phyloP scores from a whole-genome alignment of 2,329 filamentous ascomycete species.

The Fusarium sp. region DNA sequence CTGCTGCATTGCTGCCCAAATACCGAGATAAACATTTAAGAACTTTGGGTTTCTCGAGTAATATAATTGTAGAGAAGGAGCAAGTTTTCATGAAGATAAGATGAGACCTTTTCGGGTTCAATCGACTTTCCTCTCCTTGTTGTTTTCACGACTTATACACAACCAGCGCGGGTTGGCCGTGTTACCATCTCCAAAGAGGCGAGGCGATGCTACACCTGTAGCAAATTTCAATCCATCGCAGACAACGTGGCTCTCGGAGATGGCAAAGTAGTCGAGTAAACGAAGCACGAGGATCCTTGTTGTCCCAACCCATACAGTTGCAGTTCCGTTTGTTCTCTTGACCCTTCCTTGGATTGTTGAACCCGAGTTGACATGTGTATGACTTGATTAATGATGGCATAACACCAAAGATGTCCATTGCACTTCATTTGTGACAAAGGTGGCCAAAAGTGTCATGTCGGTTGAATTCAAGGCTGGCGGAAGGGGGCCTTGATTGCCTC shows the following conservation, averaged over 20 bases:
- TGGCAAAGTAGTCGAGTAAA: conserved; percentile 1
- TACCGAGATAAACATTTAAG: neutral
- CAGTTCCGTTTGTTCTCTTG: conserved; percentile 18
- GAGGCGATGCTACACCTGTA: conserved; percentile 16
- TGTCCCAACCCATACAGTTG: conserved; percentile 4
- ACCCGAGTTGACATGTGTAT: conserved; percentile 26
- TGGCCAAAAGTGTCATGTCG: neutral
- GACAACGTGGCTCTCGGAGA: conserved; percentile 5
- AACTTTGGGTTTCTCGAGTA: neutral
- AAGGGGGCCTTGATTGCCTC: conserved; percentile 9
- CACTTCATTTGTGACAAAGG: neutral
- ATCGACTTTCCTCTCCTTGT: neutral
- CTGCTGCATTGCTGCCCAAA: conserved; percentile 36
- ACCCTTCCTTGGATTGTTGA: neutral
- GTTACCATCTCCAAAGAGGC: neutral
- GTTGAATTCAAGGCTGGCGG: conserved; percentile 26
- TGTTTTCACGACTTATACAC: neutral
- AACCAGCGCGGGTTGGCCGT: neutral
- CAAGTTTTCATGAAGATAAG: neutral
- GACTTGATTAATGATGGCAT: conserved; percentile 6
- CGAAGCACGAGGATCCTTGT: conserved; percentile 16
- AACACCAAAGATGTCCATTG: neutral
- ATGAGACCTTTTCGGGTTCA: neutral
- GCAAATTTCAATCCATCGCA: conserved; percentile 17
- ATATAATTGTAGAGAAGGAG: conserved; percentile 19